Evolutionary conservation across 2,329 filamentous ascomycete genomes (phyloP).

Genomic region (Hypoxylon sp.): DNA sequence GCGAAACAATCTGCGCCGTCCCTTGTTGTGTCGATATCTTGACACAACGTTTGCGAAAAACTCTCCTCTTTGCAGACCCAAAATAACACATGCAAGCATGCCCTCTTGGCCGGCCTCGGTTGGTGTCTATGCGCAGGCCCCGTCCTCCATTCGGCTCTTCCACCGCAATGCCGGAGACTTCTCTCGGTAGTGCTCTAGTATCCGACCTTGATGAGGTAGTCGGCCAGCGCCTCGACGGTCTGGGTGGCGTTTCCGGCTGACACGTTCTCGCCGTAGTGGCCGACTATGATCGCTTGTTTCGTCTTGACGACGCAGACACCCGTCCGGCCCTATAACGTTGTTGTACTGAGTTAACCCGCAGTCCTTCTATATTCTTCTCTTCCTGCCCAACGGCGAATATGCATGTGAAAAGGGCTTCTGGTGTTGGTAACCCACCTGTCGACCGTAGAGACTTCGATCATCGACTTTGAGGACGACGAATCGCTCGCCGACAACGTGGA

Average conservation of each 20-base stretch:
- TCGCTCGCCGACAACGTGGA: conserved; percentile 79
- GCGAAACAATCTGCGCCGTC: conserved; percentile 34
- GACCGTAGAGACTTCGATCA: conserved; percentile 81
- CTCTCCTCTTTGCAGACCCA: conserved; percentile 30
- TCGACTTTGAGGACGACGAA: conserved; percentile 81
- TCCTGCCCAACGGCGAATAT: too few relatives aligned
- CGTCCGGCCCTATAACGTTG: conserved; percentile 67
- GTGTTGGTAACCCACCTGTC: conserved; percentile 69
- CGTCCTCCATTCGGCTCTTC: conserved; percentile 23
- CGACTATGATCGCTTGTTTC: conserved; percentile 85
- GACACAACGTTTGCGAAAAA: conserved; percentile 31
- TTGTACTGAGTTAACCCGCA: conserved; percentile 9
- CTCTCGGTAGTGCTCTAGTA: conserved; percentile 65
- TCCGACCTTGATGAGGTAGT: conserved; percentile 81
- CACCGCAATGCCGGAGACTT: not conserved
- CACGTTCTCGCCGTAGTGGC: conserved; percentile 79
- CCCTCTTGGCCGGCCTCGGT: conserved; percentile 27
- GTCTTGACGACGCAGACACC: conserved; percentile 88
- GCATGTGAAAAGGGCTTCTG: not conserved
- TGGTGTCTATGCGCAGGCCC: conserved; percentile 16
- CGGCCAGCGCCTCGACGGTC: conserved; percentile 82
- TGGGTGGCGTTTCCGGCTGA: conserved; percentile 78
- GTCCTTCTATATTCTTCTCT: too few relatives aligned
- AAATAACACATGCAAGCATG: conserved; percentile 31
- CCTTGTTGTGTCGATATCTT: conserved; percentile 27